A percentile compares a stretch with the other conserved stretches of the same genome.
These are phyloP conservation scores for Knoxdaviesia capensis DNA, from an alignment of 2,329 filamentous ascomycete genomes.

Conservation along the genomic window DNA sequence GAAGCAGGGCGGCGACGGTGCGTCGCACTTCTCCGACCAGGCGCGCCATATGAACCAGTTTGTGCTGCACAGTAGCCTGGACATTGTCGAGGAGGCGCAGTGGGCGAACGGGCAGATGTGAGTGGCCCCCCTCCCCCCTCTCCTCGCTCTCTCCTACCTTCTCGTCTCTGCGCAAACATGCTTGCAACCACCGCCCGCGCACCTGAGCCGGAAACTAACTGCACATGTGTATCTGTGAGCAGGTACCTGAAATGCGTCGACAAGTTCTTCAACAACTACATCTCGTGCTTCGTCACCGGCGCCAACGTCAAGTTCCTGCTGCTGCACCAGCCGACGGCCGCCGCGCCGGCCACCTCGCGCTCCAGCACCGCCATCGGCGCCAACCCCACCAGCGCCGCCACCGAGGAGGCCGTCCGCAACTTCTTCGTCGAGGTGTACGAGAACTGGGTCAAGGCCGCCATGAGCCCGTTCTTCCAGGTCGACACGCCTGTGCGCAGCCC, in stretches of 20 bases:
- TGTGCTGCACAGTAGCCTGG: constrained; percentile 80
- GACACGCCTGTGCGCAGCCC: constrained; percentile 76
- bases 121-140: constrained; percentile 8
- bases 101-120: constrained; percentile 78
- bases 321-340: constrained; percentile 53
- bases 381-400: constrained; percentile 75
- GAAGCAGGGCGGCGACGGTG: constrained; percentile 84
- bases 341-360: constrained; percentile 17
- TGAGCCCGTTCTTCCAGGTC: constrained; percentile 86
- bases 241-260: constrained; percentile 96
- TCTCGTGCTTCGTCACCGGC: constrained; percentile 85
- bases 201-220: constrained; percentile 1
- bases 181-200: background rate
- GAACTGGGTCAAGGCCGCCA: constrained; percentile 87
- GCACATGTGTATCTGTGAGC: background rate
- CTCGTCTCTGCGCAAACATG: constrained; percentile 2
- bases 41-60: constrained; percentile 93
- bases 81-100: constrained; percentile 91
- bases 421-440: constrained; percentile 96
- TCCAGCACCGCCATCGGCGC: constrained; percentile 54
- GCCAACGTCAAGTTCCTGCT: constrained; percentile 88
- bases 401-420: constrained; percentile 85
- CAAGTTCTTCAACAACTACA: constrained; percentile 88
- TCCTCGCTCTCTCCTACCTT: constrained; percentile 2
- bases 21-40: constrained; percentile 72